phyloP scores from a whole-genome alignment of 805 yeast species.

The Metschnikowia kunwiensis region DNA sequence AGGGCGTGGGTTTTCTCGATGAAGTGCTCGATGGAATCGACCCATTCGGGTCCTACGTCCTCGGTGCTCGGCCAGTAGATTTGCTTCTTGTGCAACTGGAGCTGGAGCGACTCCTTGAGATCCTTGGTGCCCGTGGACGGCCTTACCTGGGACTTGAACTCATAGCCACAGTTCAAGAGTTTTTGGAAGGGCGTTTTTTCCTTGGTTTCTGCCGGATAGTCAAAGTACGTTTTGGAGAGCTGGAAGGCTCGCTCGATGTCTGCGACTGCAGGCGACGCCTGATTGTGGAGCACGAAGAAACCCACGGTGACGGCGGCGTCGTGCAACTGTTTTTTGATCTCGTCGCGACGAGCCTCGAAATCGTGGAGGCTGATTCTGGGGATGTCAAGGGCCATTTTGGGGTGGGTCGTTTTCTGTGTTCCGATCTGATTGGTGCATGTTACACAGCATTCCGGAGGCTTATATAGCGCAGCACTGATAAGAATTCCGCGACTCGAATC shows the following conservation, averaged over 20 bases:
- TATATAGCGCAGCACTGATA: too few relatives aligned
- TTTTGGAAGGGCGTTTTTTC: constrained; percentile 29
- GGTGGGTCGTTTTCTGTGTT: not conserved
- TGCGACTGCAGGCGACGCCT: constrained; percentile 26
- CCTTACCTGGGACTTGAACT: constrained; percentile 29
- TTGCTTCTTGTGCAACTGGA: constrained; percentile 28
- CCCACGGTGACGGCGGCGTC: constrained; percentile 30
- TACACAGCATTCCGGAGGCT: too few relatives aligned
- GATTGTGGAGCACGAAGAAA: constrained; percentile 30
- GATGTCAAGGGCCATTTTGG: constrained; percentile 10
- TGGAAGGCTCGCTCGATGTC: constrained; percentile 29
- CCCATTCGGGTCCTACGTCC: constrained; percentile 29
- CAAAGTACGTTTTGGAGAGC: constrained; percentile 23
- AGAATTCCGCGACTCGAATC: too few relatives aligned
- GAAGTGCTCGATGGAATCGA: constrained; percentile 8
- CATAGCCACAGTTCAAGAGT: constrained; percentile 33
- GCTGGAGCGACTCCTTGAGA: constrained; percentile 30
- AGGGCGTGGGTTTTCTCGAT: constrained; percentile 23
- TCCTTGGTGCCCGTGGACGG: constrained; percentile 36
- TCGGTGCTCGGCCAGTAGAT: constrained; percentile 30
- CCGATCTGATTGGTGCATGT: too few relatives aligned
- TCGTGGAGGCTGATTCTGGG: constrained; percentile 29
- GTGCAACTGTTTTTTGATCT: constrained; percentile 27
- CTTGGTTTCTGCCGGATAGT: constrained; percentile 21
- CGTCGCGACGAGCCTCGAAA: constrained; percentile 24